These are phyloP conservation scores for Didymellaceae sp. DNA, from an alignment of 2,329 filamentous ascomycete species.

Conservation along the genomic window DNA sequence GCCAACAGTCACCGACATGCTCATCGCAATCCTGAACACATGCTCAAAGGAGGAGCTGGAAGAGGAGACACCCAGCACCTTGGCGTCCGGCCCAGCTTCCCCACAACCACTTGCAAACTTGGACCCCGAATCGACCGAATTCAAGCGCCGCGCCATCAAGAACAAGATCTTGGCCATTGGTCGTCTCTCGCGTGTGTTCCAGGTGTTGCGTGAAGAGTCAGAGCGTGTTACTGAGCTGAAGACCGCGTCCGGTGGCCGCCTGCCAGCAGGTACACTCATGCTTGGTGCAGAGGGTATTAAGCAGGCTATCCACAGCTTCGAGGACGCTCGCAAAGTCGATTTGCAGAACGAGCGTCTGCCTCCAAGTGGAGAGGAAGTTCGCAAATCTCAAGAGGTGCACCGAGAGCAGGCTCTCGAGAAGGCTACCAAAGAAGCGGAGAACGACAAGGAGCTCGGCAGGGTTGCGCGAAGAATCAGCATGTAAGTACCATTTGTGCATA, in stretches of 20 bases:
- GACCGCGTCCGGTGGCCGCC: conserved; percentile 88
- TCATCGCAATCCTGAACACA: conserved; percentile 96
- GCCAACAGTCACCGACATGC: conserved; percentile 82
- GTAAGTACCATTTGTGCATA: conserved; percentile 66
- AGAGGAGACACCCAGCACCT: conserved; percentile 80
- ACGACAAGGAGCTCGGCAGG: conserved; percentile 84
- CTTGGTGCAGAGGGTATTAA: conserved; percentile 98
- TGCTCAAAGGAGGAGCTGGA: conserved; percentile 98
- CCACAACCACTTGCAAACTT: conserved; percentile 65
- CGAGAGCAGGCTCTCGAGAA: conserved; percentile 83
- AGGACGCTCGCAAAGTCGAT: conserved; percentile 96
- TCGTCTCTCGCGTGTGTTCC: conserved; percentile 95
- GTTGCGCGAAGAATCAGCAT: conserved; percentile 94
- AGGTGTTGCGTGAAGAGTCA: conserved; percentile 95
- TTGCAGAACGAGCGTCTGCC: conserved; percentile 94
- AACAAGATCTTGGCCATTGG: conserved; percentile 99
- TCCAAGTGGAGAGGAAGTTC: conserved; percentile 89
- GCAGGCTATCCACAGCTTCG: conserved; percentile 95
- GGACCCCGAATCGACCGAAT: conserved; percentile 88
- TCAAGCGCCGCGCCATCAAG: conserved; percentile 96
- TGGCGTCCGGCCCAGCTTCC: conserved; percentile 74
- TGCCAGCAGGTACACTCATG: conserved; percentile 96
- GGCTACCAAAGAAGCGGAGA: conserved; percentile 86
- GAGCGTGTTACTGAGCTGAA: conserved; percentile 97
- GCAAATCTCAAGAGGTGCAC: conserved; percentile 80